These are phyloP conservation scores for Mucor irregularis DNA, from an alignment of 371 early-diverging fungal species.

Conservation along the genomic window DNA sequence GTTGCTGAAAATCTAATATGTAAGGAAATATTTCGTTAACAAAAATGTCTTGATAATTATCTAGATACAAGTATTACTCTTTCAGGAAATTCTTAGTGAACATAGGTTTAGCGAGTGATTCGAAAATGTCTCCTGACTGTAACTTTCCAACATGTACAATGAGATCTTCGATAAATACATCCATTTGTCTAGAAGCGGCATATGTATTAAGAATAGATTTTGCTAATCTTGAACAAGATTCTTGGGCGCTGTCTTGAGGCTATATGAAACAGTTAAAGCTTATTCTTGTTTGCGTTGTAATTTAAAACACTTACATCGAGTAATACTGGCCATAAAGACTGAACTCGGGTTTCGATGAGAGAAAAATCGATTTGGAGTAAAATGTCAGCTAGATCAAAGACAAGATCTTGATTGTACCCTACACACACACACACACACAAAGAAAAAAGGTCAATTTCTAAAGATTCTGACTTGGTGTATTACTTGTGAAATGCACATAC, in stretches of 20 bases:
- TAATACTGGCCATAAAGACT: slow-evolving; percentile 37
- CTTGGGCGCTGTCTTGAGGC: slow-evolving; percentile 30
- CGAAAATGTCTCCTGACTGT: slow-evolving; percentile 16
- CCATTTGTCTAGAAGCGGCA: slow-evolving; percentile 56
- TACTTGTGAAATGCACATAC: slow-evolving; percentile 14
- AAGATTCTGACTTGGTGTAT: no score
- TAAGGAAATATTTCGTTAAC: neutral
- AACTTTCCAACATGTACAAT: slow-evolving; percentile 30
- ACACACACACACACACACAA: neutral
- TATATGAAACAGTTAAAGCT: neutral
- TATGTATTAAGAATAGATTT: slow-evolving; percentile 36
- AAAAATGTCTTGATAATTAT: neutral
- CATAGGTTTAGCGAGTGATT: slow-evolving; percentile 38
- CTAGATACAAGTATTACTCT: slow-evolving; percentile 31
- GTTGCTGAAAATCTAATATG: slow-evolving; percentile 29
- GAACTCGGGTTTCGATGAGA: slow-evolving; percentile 35
- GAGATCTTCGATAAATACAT: slow-evolving; percentile 42
- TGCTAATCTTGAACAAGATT: slow-evolving; percentile 24
- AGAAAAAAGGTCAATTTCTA: no score
- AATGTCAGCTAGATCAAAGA: slow-evolving; percentile 31
- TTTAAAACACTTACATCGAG: slow-evolving; percentile 33
- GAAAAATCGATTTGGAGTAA: slow-evolving; percentile 48
- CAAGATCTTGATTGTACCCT: slow-evolving; percentile 24
- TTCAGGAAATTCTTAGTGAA: slow-evolving; percentile 45
- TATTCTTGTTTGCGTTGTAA: no score